Conservation (phyloP, 768 basidiomycete genomes). For the Tricholoma flavovirens region DNA sequence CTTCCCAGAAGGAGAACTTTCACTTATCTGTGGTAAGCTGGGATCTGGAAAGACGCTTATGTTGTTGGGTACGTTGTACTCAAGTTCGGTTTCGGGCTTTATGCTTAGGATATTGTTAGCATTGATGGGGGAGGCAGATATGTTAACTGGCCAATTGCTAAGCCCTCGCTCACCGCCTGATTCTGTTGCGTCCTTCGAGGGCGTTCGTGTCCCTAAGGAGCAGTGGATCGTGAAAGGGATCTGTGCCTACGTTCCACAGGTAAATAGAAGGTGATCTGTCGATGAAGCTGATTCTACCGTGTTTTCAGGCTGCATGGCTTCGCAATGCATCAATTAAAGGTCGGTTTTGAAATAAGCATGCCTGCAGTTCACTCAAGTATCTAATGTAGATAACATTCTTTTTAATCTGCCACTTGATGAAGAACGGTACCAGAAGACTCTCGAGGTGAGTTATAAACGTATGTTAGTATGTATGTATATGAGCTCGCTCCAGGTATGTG, state of each 20-base stretch:
- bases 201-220: conserved; percentile 35
- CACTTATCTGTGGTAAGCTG: conserved; percentile 86
- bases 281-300: neutral
- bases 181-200: conserved; percentile 56
- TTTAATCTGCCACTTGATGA: conserved; percentile 67
- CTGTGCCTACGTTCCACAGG: conserved; percentile 86
- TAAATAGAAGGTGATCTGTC: conserved; percentile 32
- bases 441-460: conserved; percentile 51
- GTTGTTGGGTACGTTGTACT: conserved; percentile 45
- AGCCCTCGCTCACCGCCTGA: conserved; percentile 86
- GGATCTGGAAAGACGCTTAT: conserved; percentile 87
- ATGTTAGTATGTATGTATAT: conserved; percentile 3
- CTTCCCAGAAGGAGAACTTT: conserved; percentile 76
- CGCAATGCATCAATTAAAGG: conserved; percentile 65
- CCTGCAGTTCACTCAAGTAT: conserved; percentile 4
- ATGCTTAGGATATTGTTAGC: conserved; percentile 32
- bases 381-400: conserved; percentile 49
- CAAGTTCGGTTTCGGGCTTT: neutral
- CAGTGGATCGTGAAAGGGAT: conserved; percentile 78
- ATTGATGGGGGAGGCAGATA: conserved; percentile 83
- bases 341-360: conserved; percentile 5
- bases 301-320: conserved; percentile 55
- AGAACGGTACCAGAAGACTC: conserved; percentile 69
- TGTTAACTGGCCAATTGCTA: conserved; percentile 72
- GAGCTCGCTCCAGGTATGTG: conserved; percentile 38